Conservation (phyloP, 148 eudicot species). For the Linanthus parryae region DNA sequence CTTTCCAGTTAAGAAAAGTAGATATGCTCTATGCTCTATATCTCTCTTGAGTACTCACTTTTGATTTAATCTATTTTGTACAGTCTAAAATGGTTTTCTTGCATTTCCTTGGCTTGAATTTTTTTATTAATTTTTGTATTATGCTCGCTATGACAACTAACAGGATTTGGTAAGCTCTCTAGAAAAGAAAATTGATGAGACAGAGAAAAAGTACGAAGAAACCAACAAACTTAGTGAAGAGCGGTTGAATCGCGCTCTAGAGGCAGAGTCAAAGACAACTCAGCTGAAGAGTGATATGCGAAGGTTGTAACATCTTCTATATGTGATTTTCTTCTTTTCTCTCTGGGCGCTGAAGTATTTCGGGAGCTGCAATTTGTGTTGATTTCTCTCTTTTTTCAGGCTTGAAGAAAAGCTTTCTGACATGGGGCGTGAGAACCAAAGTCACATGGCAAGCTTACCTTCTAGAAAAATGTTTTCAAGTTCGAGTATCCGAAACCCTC, state of each 20-base stretch:
- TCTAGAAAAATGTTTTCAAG: constrained; percentile 29
- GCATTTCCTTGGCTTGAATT: not conserved
- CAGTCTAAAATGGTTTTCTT: no score
- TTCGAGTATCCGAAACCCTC: constrained; percentile 17
- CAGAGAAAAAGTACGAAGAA: constrained; percentile 85
- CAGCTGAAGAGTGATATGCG: constrained; percentile 74
- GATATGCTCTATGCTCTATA: no score
- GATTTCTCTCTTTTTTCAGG: constrained; percentile 24
- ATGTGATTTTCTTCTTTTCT: not conserved
- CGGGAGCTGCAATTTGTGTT: not conserved
- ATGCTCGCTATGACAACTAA: no score
- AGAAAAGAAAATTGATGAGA: constrained; percentile 71
- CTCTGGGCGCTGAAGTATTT: no score
- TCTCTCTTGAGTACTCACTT: no score
- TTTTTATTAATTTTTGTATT: no score
- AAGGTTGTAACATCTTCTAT: no score
- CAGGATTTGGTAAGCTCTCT: constrained; percentile 80
- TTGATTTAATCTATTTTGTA: no score
- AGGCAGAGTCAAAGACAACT: constrained; percentile 72
- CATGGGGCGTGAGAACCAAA: constrained; percentile 69
- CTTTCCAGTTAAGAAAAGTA: no score
- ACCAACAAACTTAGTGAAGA: constrained; percentile 81
- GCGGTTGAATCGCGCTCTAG: constrained; percentile 76
- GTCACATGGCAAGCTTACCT: not conserved
- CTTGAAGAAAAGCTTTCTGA: constrained; percentile 77